Percentiles rank a stretch among this genome's conserved stretches.
Evolutionary conservation across 192 early-diverging fungal species (phyloP).

Genomic region (Gaertneriomyces sp.): DNA sequence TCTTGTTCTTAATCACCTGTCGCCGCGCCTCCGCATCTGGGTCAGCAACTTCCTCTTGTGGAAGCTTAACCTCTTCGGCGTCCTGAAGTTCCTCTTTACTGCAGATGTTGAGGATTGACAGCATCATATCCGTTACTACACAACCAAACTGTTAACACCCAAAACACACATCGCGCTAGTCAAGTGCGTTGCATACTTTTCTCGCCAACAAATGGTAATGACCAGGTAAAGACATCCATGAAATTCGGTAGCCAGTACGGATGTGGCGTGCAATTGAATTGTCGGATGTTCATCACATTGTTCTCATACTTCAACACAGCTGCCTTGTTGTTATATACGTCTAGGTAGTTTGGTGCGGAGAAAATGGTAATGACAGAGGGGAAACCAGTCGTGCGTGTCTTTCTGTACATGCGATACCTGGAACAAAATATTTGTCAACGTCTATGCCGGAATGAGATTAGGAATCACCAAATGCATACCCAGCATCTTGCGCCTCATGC

Average conservation of each 20-base stretch:
- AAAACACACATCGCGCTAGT: neutral
- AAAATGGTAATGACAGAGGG: constrained; percentile 98
- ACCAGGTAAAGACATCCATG: constrained; percentile 99
- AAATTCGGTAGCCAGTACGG: constrained; percentile 99
- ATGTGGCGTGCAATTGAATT: constrained; percentile 91
- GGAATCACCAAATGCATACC: constrained; percentile 42
- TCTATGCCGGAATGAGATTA: neutral
- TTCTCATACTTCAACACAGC: constrained; percentile 98
- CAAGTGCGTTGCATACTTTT: constrained; percentile 62
- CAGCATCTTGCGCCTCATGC: constrained; percentile 96
- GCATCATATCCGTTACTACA: constrained; percentile 91
- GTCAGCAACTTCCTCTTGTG: constrained; percentile 8
- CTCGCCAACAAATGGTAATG: constrained; percentile 95
- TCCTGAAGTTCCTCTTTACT: constrained; percentile 89
- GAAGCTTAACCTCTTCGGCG: constrained; percentile 24
- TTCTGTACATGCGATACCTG: constrained; percentile 91
- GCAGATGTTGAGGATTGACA: constrained; percentile 91
- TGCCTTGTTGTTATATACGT: constrained; percentile 98
- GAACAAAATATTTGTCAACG: constrained; percentile 1
- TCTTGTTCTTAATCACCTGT: constrained; percentile 77
- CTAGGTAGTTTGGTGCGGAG: constrained; percentile 96
- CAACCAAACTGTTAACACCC: neutral
- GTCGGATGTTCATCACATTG: constrained; percentile 99
- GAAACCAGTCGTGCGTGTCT: constrained; percentile 88
- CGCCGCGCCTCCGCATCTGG: constrained; percentile 62